phyloP scores from a whole-genome alignment of 495 filamentous ascomycete species.

The Penicillium lividum region DNA sequence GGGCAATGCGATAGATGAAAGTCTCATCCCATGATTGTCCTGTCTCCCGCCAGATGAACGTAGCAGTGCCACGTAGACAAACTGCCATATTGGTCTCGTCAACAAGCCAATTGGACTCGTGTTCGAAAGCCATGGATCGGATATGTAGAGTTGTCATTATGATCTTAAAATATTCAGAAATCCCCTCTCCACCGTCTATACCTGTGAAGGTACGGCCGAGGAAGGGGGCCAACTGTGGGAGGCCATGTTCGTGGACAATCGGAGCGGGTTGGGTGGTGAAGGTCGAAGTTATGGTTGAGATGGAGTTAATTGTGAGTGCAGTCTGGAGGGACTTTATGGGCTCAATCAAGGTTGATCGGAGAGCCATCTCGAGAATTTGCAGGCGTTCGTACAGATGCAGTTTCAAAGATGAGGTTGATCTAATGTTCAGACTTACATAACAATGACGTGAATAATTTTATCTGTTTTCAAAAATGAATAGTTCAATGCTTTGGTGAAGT shows the following conservation, averaged over 20 bases:
- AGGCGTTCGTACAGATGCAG: background rate
- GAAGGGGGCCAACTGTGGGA: constrained; percentile 61
- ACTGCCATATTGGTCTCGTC: constrained; percentile 48
- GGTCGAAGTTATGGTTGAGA: constrained; percentile 34
- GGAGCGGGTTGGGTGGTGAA: constrained; percentile 49
- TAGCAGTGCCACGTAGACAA: constrained; percentile 48
- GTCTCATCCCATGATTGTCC: constrained; percentile 59
- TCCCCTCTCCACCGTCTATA: constrained; percentile 42
- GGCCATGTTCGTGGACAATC: constrained; percentile 57
- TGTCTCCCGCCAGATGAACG: constrained; percentile 52
- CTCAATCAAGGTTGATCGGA: constrained; percentile 39
- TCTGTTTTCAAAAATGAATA: background rate
- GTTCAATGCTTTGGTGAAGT: too few relatives aligned
- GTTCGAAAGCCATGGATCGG: constrained; percentile 52
- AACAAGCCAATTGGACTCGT: constrained; percentile 48
- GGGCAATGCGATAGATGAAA: constrained; percentile 55
- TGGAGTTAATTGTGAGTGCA: constrained; percentile 39
- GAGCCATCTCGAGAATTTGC: constrained; percentile 18
- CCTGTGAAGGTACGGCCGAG: constrained; percentile 57
- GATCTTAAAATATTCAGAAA: constrained; percentile 49
- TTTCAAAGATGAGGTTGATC: background rate
- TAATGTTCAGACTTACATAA: constrained; percentile 23
- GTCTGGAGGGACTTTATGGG: constrained; percentile 48
- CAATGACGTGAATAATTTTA: constrained; percentile 17
- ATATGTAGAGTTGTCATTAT: constrained; percentile 44